Base-by-base conservation (phyloP, 768 basidiomycete genomes). In the Kwoniella dendrophila region DNA sequence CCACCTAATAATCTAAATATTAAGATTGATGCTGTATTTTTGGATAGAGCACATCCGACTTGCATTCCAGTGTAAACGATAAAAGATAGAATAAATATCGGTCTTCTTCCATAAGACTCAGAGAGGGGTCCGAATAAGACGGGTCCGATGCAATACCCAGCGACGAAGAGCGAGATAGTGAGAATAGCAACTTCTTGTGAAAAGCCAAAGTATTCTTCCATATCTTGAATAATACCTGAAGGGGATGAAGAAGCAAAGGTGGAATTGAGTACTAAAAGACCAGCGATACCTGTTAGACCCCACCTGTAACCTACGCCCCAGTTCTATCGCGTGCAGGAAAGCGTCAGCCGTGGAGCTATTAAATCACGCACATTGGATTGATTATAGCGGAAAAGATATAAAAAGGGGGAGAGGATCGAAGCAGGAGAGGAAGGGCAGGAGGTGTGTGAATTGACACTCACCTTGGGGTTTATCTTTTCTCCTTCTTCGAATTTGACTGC, bases 1-100 rank as follows among this genome's bases (percentile, higher is more conserved):
- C 81, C 81, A 14, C 78, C 71, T 18, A 82, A 56, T 57, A 82
- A 79, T 14, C 82, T 73, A 67, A 81, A 81, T 45, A 81, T 50
- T 30, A 82, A 70, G 40, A 82, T 76, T 0, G 75, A 73, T 11
- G 75, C 79, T 7, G 78, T 77, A 62, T 80, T 81, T 52, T 70
- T 73, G 1, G 81, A 75, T 2, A 81, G 72, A 1, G 80, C 81
- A 40, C 76, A 80, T 4, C 80, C 81, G 57, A 81, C 68, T 59
- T 78, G 75, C 44, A 76, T 67, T 0, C 75, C 75, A 1, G 67
- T 73, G 65, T 78, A 81, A 40, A 68, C 44, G 63, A 76, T 63
- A 63, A 80, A 78, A 16, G 76, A 63, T 60, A 79, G 33, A 67
- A 82, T 67, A 59, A 81, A 80, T 61, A 82, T 63, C 26, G 72